Base-by-base conservation (phyloP, 371 early-diverging fungal genomes). In the Actinomortierella wolfii region DNA sequence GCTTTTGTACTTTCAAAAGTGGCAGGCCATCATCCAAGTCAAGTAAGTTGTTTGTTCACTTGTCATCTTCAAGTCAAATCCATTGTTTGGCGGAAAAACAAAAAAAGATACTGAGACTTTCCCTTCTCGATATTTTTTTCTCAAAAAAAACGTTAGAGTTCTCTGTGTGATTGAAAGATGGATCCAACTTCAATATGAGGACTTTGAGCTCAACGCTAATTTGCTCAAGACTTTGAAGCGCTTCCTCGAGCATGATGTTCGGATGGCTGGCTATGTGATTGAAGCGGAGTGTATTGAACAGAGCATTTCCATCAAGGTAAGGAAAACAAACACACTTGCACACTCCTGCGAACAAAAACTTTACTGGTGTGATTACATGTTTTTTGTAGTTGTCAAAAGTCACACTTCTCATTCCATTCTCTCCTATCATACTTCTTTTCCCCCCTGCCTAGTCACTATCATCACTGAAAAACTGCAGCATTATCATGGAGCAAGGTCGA, bases 21-120 rank as follows among this genome's bases (percentile, higher is more conserved):
- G 90, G 90, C 84, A 81, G 20, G 67, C 78, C 14, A 78, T 80
- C 29, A 86, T 90, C 46, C 89, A 87, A 74, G 66, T 80, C 71
- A 89, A 87, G 86, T 84, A 81, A 61, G 76, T 25, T 17, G 1
- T 8, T 26, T 11, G 15, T 14, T 28, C n/a, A 40, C n/a, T 54
- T 47, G 4, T 24, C 23, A 50, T 39, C 6, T 6, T 18, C 53
- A 52, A n/a, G 17, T 29, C 28, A 20, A 13, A 20, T 41, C 7
- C 2, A 2, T 41, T 15, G 21, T 17, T 29, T 15, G 41, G 15
- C 41, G 9, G 7, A 15, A 9, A 15, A 41, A 7, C 41, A 41
- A 41, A 9, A 41, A 9, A 41, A 9, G 15, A 44, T 15, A 44
- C 44, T 44, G 15, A n/a, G n/a, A n/a, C n/a, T n/a, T 41, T 41